These are phyloP conservation scores for Boletus sp. DNA, from an alignment of 768 basidiomycete genomes.

Conservation along the genomic window DNA sequence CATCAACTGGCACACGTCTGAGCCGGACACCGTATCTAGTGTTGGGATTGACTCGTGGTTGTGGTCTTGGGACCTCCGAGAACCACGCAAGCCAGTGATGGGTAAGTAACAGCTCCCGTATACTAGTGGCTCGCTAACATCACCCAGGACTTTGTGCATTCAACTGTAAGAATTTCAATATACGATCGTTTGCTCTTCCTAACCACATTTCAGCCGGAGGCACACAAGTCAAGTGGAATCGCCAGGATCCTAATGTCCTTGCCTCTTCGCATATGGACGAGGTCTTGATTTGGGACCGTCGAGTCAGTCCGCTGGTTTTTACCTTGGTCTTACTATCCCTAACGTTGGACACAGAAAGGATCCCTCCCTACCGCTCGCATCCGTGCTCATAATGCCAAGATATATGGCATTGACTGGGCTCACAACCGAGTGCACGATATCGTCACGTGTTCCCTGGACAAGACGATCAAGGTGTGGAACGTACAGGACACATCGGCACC, in stretches of 20 bases:
- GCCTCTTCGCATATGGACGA: conserved; percentile 88
- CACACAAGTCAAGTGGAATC: conserved; percentile 98
- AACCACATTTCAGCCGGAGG: conserved; percentile 58
- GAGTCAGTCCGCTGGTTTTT: conserved; percentile 48
- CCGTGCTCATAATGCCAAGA: conserved; percentile 83
- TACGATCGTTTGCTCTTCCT: neutral
- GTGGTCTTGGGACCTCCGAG: conserved; percentile 90
- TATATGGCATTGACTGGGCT: conserved; percentile 98
- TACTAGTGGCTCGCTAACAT: neutral
- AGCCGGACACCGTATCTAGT: conserved; percentile 84
- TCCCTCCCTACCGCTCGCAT: conserved; percentile 76
- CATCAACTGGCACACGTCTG: conserved; percentile 92
- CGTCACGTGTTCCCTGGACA: conserved; percentile 93
- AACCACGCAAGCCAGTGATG: conserved; percentile 66
- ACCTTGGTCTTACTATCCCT: neutral
- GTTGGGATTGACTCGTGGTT: conserved; percentile 94
- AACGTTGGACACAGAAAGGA: conserved; percentile 62
- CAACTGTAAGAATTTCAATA: conserved; percentile 39
- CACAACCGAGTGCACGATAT: conserved; percentile 71
- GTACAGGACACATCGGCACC: conserved; percentile 23
- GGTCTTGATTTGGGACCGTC: conserved; percentile 91
- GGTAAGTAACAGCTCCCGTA: conserved; percentile 34
- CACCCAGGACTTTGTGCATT: conserved; percentile 54
- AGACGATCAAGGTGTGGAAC: conserved; percentile 86
- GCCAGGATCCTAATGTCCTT: conserved; percentile 78